Evolutionary conservation across 139 green algal genomes (phyloP).

Genomic region (Eudorina sp.): DNA sequence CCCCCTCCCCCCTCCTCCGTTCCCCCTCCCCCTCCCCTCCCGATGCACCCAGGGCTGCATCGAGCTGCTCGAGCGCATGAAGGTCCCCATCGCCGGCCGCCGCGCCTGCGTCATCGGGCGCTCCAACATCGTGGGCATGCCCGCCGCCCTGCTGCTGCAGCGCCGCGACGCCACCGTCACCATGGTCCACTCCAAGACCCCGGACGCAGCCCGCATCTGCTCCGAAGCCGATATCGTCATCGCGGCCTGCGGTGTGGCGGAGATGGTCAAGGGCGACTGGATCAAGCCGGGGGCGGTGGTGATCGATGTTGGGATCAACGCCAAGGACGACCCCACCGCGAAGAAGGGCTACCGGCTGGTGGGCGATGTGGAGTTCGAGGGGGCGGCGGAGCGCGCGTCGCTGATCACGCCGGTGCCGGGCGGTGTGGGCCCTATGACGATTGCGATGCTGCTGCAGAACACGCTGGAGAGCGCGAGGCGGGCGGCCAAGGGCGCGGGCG

Average conservation of each 20-base stretch:
- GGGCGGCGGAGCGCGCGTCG: slow-evolving; percentile 71
- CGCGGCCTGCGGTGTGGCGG: slow-evolving; percentile 85
- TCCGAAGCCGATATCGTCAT: slow-evolving; percentile 93
- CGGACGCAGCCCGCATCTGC: slow-evolving; percentile 64
- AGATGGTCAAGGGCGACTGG: slow-evolving; percentile 91
- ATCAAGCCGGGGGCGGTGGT: slow-evolving; percentile 95
- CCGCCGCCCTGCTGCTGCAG: slow-evolving; percentile 87
- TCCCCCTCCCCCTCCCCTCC: neutral
- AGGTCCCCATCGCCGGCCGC: slow-evolving; percentile 73
- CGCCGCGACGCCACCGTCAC: slow-evolving; percentile 83
- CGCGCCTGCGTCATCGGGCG: slow-evolving; percentile 91
- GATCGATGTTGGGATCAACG: slow-evolving; percentile 98
- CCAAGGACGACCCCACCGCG: slow-evolving; percentile 74
- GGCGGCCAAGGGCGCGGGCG: slow-evolving; percentile 6
- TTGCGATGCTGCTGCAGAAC: slow-evolving; percentile 76
- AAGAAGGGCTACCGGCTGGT: slow-evolving; percentile 89
- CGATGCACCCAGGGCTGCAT: slow-evolving; percentile 86
- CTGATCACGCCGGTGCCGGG: slow-evolving; percentile 96
- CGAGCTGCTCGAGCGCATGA: slow-evolving; percentile 89
- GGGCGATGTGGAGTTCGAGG: slow-evolving; percentile 87
- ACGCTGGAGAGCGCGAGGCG: slow-evolving; percentile 63
- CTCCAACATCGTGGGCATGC: slow-evolving; percentile 96
- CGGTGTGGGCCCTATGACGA: slow-evolving; percentile 98
- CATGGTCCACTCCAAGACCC: slow-evolving; percentile 80
- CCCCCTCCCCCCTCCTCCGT: neutral